Base-by-base conservation (phyloP, 83 land plant species). In the Larix sibirica region DNA sequence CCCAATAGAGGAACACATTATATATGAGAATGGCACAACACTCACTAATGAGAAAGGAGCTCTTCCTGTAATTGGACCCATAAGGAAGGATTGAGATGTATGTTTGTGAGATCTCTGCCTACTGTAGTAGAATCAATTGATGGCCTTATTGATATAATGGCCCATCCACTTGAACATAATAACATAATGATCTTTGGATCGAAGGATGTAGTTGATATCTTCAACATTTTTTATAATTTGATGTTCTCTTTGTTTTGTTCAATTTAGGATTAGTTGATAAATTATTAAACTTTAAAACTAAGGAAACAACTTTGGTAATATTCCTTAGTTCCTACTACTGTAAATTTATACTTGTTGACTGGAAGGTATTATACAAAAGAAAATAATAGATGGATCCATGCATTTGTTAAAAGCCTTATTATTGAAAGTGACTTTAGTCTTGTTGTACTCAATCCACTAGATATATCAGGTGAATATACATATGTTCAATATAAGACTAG, bases 351-450 rank as follows among this genome's bases (percentile, higher is more conserved):
- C 76, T 56, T 79, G 23, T 44, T 81, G 58, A 4, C 18, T 26
- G 75, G 80, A 84, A 8, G 0, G 98, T 91, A 90, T 91, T 98
- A 93, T 81, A 86, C 90, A 28, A 96, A 96, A 82, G 97, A 87
- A 90, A 89, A 87, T 81, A 97, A 93, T 81, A 90, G 71, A 59
- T 98, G 98, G 97, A 82, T 95, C 10, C 87, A 93, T 36, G 92
- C 91, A 28, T 70, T 90, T 80, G 84, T 94, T 62, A 96, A 98
- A 81, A 97, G 95, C 76, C 84, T 98, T 28, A 95, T 86, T 9
- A 42, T 98, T 83, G 99, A 98, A 83, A 90, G 96, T 83, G 97
- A 98, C 79, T 96, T 97, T 16, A 98, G 97, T 21, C 88, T 98
- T 79, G 87, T 84, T 67, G 82, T 98, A 82, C 90, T 98, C 87